Percentiles rank a stretch among this genome's conserved stretches.
phyloP scores from a whole-genome alignment of 257 asterid species.

The Solanum arcanum region DNA sequence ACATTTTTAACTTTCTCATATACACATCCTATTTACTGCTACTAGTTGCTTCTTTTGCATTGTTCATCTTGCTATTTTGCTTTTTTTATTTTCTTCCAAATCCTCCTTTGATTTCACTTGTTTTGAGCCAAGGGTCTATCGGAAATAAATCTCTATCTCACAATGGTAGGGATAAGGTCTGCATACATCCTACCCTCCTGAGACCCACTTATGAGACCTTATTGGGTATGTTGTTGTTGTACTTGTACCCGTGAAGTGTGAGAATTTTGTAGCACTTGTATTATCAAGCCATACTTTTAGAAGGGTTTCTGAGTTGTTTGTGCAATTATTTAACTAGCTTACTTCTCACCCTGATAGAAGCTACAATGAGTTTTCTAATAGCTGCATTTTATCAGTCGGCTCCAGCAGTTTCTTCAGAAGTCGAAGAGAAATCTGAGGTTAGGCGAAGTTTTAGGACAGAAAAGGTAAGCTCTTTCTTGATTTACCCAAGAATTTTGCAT shows the following conservation, averaged over 20 bases:
- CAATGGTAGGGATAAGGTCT: background rate
- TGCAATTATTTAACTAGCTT: background rate
- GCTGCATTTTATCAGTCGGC: constrained; percentile 35
- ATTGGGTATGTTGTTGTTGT: background rate
- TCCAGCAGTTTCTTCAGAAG: constrained; percentile 23
- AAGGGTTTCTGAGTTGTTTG: background rate
- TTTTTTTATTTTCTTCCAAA: background rate
- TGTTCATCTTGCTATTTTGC: background rate
- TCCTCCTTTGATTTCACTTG: background rate
- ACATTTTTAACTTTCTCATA: background rate
- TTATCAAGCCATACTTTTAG: background rate
- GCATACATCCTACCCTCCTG: background rate
- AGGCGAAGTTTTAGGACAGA: constrained; percentile 41
- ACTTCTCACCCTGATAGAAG: background rate
- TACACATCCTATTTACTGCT: background rate
- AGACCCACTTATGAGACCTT: background rate
- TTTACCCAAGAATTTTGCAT: background rate
- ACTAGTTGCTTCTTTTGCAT: background rate
- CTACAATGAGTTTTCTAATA: constrained; percentile 6
- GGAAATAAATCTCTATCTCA: background rate
- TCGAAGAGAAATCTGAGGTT: constrained; percentile 22
- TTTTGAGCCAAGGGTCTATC: background rate
- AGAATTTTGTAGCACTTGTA: background rate
- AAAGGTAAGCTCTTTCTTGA: constrained; percentile 37
- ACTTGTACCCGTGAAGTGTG: background rate